phyloP scores from a whole-genome alignment of 2,329 filamentous ascomycete genomes.

The Exophiala sideris region DNA sequence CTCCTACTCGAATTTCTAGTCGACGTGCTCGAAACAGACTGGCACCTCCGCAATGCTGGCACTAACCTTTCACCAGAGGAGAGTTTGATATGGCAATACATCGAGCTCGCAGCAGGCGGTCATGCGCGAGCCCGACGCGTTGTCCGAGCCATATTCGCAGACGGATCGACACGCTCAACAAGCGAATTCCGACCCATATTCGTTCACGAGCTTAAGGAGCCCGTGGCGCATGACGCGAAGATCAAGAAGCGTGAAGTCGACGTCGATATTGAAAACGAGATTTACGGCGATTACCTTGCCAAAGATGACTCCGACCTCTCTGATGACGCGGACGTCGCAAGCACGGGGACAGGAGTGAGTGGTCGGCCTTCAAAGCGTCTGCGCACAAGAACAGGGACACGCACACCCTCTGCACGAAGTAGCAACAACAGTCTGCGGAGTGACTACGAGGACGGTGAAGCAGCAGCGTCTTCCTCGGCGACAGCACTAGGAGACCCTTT shows the following conservation, averaged over 20 bases:
- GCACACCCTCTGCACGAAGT: constrained; percentile 31
- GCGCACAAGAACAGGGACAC: constrained; percentile 11
- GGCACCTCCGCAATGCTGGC: constrained; percentile 30
- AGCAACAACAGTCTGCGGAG: constrained; percentile 15
- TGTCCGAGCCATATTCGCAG: constrained; percentile 46
- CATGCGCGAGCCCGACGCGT: constrained; percentile 41
- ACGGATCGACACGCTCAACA: constrained; percentile 36
- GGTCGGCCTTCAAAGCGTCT: constrained; percentile 13
- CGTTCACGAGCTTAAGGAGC: constrained; percentile 42
- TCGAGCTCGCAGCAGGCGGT: constrained; percentile 32
- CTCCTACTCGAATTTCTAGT: constrained; percentile 73
- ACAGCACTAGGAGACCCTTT: constrained; percentile 37
- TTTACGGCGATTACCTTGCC: constrained; percentile 46
- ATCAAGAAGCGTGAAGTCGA: constrained; percentile 39
- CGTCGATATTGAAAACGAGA: constrained; percentile 45
- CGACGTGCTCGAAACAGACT: constrained; percentile 44
- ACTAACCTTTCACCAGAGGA: constrained; percentile 30
- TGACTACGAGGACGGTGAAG: constrained; percentile 16
- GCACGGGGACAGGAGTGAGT: constrained; percentile 1
- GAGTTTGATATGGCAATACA: constrained; percentile 44
- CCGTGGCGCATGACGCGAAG: constrained; percentile 30
- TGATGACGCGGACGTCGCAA: constrained; percentile 21
- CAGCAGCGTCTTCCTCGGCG: constrained; percentile 1
- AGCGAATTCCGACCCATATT: constrained; percentile 47
- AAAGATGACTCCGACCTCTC: constrained; percentile 37